Evolutionary conservation across 2,329 filamentous ascomycete species (phyloP).

Genomic region (Penicillium sp.): DNA sequence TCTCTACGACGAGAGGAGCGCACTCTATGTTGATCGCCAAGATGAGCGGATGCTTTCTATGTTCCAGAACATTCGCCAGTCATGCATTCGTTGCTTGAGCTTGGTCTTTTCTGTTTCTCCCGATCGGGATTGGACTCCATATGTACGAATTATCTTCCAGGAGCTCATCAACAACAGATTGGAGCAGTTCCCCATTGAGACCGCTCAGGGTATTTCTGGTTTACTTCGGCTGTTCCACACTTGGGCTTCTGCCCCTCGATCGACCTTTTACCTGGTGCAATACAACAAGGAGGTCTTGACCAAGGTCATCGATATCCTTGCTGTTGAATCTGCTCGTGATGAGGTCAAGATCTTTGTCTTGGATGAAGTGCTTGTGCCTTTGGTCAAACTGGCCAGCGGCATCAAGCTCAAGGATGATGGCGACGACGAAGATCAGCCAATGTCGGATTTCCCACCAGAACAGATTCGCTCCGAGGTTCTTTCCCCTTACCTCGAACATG

Average conservation of each 20-base stretch:
- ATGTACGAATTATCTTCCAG: constrained; percentile 69
- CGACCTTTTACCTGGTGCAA: constrained; percentile 69
- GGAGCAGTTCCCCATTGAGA: constrained; percentile 77
- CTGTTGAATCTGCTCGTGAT: constrained; percentile 74
- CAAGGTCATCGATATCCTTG: constrained; percentile 72
- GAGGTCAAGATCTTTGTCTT: constrained; percentile 84
- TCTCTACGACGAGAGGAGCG: constrained; percentile 38
- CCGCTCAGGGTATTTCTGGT: constrained; percentile 83
- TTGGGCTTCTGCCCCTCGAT: constrained; percentile 71
- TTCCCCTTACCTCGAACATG: constrained; percentile 63
- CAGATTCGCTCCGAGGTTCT: constrained; percentile 41
- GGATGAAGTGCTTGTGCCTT: constrained; percentile 68
- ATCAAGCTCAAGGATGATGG: constrained; percentile 43
- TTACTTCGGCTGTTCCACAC: constrained; percentile 77
- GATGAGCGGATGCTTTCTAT: constrained; percentile 38
- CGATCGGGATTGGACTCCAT: constrained; percentile 70
- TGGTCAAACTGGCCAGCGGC: constrained; percentile 63
- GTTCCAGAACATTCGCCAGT: constrained; percentile 53
- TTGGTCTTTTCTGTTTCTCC: constrained; percentile 74
- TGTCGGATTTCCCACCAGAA: constrained; percentile 43
- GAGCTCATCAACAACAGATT: constrained; percentile 78
- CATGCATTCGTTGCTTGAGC: constrained; percentile 78
- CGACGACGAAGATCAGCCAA: constrained; percentile 49
- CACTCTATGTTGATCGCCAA: constrained; percentile 29
- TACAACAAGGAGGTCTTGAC: constrained; percentile 63